Base-by-base conservation (phyloP, 2,329 filamentous ascomycete genomes). In the Exophiala xenobiotica region DNA sequence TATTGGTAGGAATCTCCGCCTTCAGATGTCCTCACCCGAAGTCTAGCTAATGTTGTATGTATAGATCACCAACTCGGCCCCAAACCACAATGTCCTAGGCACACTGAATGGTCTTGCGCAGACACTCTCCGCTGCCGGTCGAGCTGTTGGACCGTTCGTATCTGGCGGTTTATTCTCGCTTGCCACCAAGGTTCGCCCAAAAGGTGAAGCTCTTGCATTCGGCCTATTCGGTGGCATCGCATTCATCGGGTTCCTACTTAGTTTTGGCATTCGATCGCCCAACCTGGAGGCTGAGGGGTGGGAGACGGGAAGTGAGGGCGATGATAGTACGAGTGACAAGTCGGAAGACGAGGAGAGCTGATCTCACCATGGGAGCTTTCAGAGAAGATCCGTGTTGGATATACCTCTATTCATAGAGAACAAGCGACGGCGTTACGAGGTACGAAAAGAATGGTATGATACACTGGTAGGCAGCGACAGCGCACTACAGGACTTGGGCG, bases 51-150 rank as follows among this genome's bases (percentile, higher is more conserved):
- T 43, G 8, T n/a, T n/a, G n/a, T n/a, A 22, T 11, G 4, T 31
- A 11, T 57, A 92, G 88, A 91, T 99, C 60, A 97, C 90, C 29
- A 99, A 99, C 63, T 95, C 88, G 1, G 89, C 90, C 0, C 88
- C 90, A 0, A 90, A 91, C 6, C 82, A 92, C 67, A 84, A 87
- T 4, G 90, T 88, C 0, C 79, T 99, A 0, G 93, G 93, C 2
- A 90, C 89, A 0, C 78, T 99, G 20, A 96, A 99, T 64, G 93
- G 93, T 7, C 80, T 97, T 24, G 93, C 93, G 0, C 93, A 99
- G 69, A 96, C 90, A 0, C 81, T 99, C 0, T 95, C 90, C 0
- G 93, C 93, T 0, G 89, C 88, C 0, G 93, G 93, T 6, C 84
- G 93, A 53, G 90, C 91, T 37, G 80, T 90, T 0, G 93, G 93